Evolutionary conservation across 1,284 basidiomycete species (phyloP), one percentile per base, ranked within the genome.

Genomic region (Ceratorhiza oryzae-sativae): DNA sequence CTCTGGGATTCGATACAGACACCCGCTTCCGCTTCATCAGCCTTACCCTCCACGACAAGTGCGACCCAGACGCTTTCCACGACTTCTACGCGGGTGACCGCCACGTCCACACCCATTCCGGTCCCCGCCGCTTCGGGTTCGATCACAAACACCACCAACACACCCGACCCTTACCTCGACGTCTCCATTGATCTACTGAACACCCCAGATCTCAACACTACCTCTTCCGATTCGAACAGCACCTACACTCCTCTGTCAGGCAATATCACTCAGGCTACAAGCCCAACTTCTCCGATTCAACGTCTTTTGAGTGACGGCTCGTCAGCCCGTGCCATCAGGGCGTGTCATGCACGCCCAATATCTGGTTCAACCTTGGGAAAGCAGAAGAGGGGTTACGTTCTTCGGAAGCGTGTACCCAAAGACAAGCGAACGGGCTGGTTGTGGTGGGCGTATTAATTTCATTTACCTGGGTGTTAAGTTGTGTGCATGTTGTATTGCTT

Each of bases 1-100:
- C 74, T 88, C 88, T 78, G 78, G 81, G 73, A 71, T 65, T n/a
- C 65, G 18, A 20, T 48, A 8, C 58, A 30, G 27, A 53, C 32
- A 53, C 72, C 25, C 71, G 72, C 62, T 71, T 61, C 65, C 18
- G 45, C 41, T 8, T n/a, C 65, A 8, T 53, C 46, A 0, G 51
- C 72, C 30, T 32, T 48, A 20, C 63, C 75, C 18, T 74, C 77
- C 12, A 71, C 76, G 4, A 41, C 36, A 12, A 36, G 58, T 25
- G 15, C 23, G 8, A 27, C 27, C 27, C 39, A 30, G 41, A 27
- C 25, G 8, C 9, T 45, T 60, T 60, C 49, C 36, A 23, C 48
- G 12, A 65, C 8, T 25, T 34, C 45, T 20, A 18, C 36, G 39
- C 30, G 23, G 10, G n/a, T 27, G 4, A 12, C 36, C 9, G 18